Evolutionary conservation across 2,329 filamentous ascomycete species (phyloP).

Genomic region (Verticillium klebahnii): DNA sequence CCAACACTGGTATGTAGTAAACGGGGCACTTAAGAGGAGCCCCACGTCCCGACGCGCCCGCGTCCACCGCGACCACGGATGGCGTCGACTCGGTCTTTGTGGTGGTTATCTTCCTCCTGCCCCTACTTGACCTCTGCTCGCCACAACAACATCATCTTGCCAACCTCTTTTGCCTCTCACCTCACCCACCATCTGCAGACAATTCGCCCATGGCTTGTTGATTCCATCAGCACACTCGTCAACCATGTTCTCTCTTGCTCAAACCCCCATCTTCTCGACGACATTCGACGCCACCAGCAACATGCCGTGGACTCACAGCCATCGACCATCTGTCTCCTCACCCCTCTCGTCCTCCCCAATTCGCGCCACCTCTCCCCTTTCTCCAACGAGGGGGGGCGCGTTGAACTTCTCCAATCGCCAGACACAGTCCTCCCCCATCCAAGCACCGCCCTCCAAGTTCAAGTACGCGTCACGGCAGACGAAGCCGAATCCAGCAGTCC

Average conservation of each 20-base stretch:
- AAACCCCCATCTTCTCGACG: constrained; percentile 35
- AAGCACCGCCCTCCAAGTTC: constrained; percentile 27
- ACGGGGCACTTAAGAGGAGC: neutral
- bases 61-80: constrained; percentile 17
- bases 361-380: constrained; percentile 44
- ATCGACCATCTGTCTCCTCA: constrained; percentile 44
- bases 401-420: constrained; percentile 28
- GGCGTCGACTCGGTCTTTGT: constrained; percentile 1
- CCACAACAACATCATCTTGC: neutral
- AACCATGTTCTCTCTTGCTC: constrained; percentile 37
- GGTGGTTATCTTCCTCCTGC: neutral
- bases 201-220: neutral
- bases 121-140: neutral
- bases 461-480: constrained; percentile 50
- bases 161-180: neutral
- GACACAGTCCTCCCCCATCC: constrained; percentile 40
- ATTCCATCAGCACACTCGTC: neutral
- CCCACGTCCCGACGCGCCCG: constrained; percentile 27
- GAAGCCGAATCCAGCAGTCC: constrained; percentile 60
- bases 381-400: constrained; percentile 36
- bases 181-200: neutral
- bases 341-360: constrained; percentile 57
- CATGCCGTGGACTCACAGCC: neutral
- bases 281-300: neutral
- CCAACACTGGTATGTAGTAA: neutral